Evolutionary conservation across 1,139 yeast genomes (phyloP), one percentile per base, ranked within the genome.

Genomic region (Geotrichum armillariae): DNA sequence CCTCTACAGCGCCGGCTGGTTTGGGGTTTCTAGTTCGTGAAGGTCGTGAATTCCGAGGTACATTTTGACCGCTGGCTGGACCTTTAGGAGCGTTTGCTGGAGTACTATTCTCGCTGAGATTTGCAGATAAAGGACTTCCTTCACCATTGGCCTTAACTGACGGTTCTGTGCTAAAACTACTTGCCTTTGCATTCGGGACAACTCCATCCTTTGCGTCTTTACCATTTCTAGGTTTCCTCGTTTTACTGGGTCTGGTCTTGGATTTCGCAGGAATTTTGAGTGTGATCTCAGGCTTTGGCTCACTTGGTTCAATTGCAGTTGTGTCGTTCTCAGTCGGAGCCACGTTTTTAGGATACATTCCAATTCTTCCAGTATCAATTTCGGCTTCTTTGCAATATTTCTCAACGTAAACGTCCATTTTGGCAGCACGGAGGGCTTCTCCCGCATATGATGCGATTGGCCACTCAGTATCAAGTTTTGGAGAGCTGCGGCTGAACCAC

Each of bases 241-340:
- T 21, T 20, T 35, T 35, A 7, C 18, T 35, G n/a, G 23, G 12
- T 12, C 22, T 9, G n/a, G 17, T 16, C 12, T 12, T 37, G 31
- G 16, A 7, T 17, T 21, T 21, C 11, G 20, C 29, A 22, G 29
- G 12, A 22, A n/a, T 12, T n/a, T 37, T 37, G 17, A 21, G 6
- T 3, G 5, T 16, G 14, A 11, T 12, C 14, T 37, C 41, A 21
- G 41, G 41, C 44, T 32, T 41, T 21, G 44, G 29, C 14, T 21
- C 29, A 29, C 3, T 3, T 22, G 41, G 29, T 25, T 8, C 17
- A 14, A 7, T 12, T 9, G 39, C 39, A 6, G 23, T 35, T 11
- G 8, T 3, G 25, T 20, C 39, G 9, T 17, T 8, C 25, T 25
- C 29, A 25, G 11, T 7, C 11, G 20, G 16, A 4, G 16, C 23